phyloP scores from a whole-genome alignment of 352 stramenopile species.

The Phytophthora boehmeriae region DNA sequence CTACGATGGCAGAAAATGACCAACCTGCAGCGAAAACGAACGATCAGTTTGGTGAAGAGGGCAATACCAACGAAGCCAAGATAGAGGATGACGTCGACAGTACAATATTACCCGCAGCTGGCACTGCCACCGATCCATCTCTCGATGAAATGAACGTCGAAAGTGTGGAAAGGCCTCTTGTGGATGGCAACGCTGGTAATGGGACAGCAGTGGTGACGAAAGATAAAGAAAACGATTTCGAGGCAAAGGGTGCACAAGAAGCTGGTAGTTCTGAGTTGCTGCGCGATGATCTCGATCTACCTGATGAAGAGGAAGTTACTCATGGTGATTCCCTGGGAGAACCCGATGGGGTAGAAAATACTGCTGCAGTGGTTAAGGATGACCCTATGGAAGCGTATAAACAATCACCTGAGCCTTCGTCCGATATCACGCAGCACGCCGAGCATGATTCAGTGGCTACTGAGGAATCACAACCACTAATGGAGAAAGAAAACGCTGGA shows the following conservation, averaged over 20 bases:
- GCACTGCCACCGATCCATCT: neutral
- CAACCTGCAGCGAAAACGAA: too few species aligned
- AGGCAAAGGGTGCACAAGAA: slow-evolving; percentile 1
- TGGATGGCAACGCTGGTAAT: neutral
- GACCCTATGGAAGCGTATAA: slow-evolving; percentile 4
- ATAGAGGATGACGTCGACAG: neutral
- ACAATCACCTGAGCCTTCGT: neutral
- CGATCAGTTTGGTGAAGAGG: slow-evolving; percentile 1
- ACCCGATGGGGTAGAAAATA: neutral
- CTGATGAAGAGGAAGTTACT: slow-evolving; percentile 1
- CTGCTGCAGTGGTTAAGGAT: neutral
- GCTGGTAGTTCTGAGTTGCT: neutral
- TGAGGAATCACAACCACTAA: too few species aligned
- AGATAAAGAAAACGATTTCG: neutral
- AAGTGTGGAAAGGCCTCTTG: neutral
- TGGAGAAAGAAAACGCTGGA: too few species aligned
- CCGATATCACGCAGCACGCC: too few species aligned
- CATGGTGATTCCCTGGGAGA: slow-evolving; percentile 3
- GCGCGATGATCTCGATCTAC: neutral
- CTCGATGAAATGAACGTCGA: neutral
- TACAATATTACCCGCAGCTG: neutral
- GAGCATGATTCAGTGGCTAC: too few species aligned
- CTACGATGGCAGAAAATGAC: neutral
- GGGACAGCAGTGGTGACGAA: neutral
- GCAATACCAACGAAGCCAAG: neutral